Evolutionary conservation across 208 protist genomes (phyloP).

Genomic region (Trichomonas gallinae): DNA sequence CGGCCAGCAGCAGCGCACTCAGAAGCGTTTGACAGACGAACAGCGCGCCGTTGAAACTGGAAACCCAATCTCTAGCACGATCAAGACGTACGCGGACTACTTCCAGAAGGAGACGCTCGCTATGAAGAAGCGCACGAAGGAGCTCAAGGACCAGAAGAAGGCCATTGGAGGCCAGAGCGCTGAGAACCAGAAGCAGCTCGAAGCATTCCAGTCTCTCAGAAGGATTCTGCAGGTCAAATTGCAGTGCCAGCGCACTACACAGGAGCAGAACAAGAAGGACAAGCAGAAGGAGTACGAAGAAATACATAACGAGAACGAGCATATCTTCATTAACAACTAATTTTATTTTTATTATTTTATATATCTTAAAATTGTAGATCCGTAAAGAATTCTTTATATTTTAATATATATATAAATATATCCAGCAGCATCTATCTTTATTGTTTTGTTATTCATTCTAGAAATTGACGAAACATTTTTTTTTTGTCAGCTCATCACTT

Average conservation of each 20-base stretch:
- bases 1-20: neutral
- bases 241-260: neutral
- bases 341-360: neutral
- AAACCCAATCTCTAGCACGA: neutral
- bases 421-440: too few relatives aligned
- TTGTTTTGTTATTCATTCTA: too few relatives aligned
- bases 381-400: too few relatives aligned
- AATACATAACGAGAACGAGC: neutral
- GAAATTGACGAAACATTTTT: too few relatives aligned
- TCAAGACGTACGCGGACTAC: neutral
- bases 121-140: neutral
- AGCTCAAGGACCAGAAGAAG: neutral
- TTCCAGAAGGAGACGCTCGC: neutral
- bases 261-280: neutral
- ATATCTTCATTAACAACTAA: neutral
- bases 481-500: too few relatives aligned
- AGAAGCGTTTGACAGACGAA: neutral
- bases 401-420: too few relatives aligned
- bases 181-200: neutral
- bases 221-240: neutral
- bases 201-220: constrained; percentile 1
- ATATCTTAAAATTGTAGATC: too few relatives aligned
- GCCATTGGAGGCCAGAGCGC: neutral
- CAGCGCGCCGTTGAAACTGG: neutral
- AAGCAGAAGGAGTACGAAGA: neutral